A percentile compares a stretch with the other conserved stretches of the same genome.
phyloP scores from a whole-genome alignment of 148 eudicot species.

The Polygonum maritimum region DNA sequence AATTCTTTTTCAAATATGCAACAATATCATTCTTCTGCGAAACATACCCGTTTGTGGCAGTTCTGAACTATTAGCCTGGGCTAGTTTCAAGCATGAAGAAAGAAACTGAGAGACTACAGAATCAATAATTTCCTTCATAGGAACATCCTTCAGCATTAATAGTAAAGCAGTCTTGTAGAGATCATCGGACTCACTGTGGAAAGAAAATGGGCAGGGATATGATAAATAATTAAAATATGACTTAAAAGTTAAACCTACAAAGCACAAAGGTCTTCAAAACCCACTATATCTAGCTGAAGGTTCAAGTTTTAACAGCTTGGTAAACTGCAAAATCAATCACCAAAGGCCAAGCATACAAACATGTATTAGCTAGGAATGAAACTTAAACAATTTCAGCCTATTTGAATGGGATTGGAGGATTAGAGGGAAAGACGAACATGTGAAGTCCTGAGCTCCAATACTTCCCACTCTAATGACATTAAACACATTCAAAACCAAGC shows the following conservation, averaged over 20 bases:
- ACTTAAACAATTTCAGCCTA: too few relatives aligned
- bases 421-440: too few relatives aligned
- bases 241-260: background rate
- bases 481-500: too few relatives aligned
- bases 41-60: constrained; percentile 38
- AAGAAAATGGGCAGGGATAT: constrained; percentile 1
- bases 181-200: constrained; percentile 45
- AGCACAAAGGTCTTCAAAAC: background rate
- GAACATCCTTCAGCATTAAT: constrained; percentile 50
- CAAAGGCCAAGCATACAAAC: too few relatives aligned
- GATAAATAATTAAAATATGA: background rate
- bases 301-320: too few relatives aligned
- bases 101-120: constrained; percentile 49
- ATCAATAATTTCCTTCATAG: constrained; percentile 30
- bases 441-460: too few relatives aligned
- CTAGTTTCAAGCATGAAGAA: constrained; percentile 34
- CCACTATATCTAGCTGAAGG: too few relatives aligned
- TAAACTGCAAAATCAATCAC: too few relatives aligned
- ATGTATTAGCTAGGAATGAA: too few relatives aligned
- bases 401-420: too few relatives aligned
- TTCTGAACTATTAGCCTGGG: constrained; percentile 25
- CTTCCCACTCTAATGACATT: too few relatives aligned
- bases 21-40: background rate
- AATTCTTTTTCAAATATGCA: background rate
- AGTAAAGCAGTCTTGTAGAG: constrained; percentile 33